Percentiles rank a stretch among this genome's conserved stretches.
These are phyloP conservation scores for Tuber microsphaerosporum DNA, from an alignment of 495 filamentous ascomycete species.

Conservation along the genomic window DNA sequence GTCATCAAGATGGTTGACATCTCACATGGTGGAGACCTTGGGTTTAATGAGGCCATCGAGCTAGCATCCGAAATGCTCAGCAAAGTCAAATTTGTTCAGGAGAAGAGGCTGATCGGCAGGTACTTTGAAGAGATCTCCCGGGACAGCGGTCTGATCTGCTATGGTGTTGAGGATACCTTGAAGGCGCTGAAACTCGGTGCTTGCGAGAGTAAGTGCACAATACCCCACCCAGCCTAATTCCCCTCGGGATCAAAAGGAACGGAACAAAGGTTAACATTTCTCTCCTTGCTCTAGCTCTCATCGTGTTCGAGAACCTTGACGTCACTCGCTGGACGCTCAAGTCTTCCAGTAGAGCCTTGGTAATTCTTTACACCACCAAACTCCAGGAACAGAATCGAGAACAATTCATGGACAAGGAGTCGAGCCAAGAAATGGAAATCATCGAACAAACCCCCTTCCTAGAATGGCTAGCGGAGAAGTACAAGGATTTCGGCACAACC, in stretches of 20 bases:
- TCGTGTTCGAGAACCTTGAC: conserved; percentile 97
- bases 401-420: conserved; percentile 87
- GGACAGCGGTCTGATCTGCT: conserved; percentile 91
- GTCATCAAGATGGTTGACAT: conserved; percentile 99
- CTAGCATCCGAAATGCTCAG: conserved; percentile 88
- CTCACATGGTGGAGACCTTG: conserved; percentile 97
- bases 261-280: conserved; percentile 9
- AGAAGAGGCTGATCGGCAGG: conserved; percentile 97
- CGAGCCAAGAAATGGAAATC: conserved; percentile 93
- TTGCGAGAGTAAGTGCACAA: conserved; percentile 56
- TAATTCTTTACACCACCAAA: conserved; percentile 83
- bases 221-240: neutral
- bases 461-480: conserved; percentile 96
- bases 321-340: conserved; percentile 86
- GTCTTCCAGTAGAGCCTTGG: conserved; percentile 59
- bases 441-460: conserved; percentile 80
- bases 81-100: conserved; percentile 99
- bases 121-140: conserved; percentile 99
- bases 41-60: conserved; percentile 98
- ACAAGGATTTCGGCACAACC: conserved; percentile 93
- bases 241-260: neutral
- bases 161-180: conserved; percentile 93
- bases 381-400: conserved; percentile 70
- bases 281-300: conserved; percentile 49
- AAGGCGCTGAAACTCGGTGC: conserved; percentile 96